These are phyloP conservation scores for Carex scoparia DNA, from an alignment of 176 grass and related monocot genomes.

Conservation along the genomic window DNA sequence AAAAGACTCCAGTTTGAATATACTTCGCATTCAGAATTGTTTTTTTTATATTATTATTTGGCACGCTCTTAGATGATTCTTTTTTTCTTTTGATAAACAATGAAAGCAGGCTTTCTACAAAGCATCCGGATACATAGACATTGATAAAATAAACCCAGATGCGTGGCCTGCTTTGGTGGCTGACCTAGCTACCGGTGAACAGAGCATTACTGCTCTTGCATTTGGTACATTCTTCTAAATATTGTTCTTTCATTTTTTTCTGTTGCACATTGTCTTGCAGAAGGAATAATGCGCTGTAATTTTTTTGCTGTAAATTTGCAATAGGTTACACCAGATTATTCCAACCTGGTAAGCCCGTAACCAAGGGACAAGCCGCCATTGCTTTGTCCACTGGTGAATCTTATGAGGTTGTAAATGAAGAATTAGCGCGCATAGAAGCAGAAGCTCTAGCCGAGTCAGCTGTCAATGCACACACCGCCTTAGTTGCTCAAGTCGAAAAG, in stretches of 20 bases:
- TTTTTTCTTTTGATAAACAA: neutral
- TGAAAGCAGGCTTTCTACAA: slow-evolving; percentile 52
- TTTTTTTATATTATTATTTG: neutral
- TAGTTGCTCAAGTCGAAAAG: slow-evolving; percentile 84
- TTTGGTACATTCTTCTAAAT: slow-evolving; percentile 55
- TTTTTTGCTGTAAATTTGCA: neutral
- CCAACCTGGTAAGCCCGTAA: slow-evolving; percentile 91
- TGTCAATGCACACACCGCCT: slow-evolving; percentile 76
- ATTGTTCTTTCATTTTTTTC: neutral
- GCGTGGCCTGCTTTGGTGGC: slow-evolving; percentile 79
- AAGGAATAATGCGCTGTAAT: slow-evolving; percentile 16
- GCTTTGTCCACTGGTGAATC: slow-evolving; percentile 84
- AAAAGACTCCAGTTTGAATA: slow-evolving; percentile 24
- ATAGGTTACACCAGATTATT: slow-evolving; percentile 94
- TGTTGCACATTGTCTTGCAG: neutral
- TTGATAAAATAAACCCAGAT: slow-evolving; percentile 88
- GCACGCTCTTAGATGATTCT: neutral
- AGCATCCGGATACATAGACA: slow-evolving; percentile 72
- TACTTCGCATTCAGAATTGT: slow-evolving; percentile 1
- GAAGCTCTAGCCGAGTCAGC: slow-evolving; percentile 86
- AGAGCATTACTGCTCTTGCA: slow-evolving; percentile 88
- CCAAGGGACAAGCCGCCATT: slow-evolving; percentile 85
- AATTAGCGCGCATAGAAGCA: slow-evolving; percentile 84
- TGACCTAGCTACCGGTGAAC: slow-evolving; percentile 72
- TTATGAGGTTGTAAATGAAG: slow-evolving; percentile 65